Evolutionary conservation across 148 eudicot genomes (phyloP), one percentile per base, ranked within the genome.

Genomic region (Selenicereus undatus): DNA sequence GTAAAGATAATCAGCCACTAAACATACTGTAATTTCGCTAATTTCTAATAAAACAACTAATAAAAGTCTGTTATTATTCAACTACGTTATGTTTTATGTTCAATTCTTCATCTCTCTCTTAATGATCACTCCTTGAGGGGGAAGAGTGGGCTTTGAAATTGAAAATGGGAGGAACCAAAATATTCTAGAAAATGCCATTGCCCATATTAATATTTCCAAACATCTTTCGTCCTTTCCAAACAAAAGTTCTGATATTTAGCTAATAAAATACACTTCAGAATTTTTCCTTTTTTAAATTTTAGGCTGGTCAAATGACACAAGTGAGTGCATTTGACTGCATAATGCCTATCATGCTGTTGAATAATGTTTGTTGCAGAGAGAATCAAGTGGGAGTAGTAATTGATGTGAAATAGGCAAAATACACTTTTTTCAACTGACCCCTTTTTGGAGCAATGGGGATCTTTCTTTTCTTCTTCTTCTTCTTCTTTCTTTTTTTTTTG

Each of bases 301-400:
- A 52, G 5, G n/a, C 35, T 77, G 83, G 86, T 84, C 86, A 84
- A 80, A 80, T 48, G 78, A 21, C 39, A 13, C 58, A 72, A 77
- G 64, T 29, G 50, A 84, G 35, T 80, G 83, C 64, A 35, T 81
- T 84, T 84, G 86, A 84, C 86, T 75, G 52, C 71, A 76, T 58
- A 80, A 76, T 77, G 80, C 80, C 74, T 76, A 69, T 66, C 86
- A 71, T 83, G 71, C 79, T 74, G 82, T 79, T 68, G 73, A 48
- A 75, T 76, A 80, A 64, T 22, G 68, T n/a, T 73, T 80, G 74
- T 30, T 76, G 81, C 78, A 79, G 60, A 52, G 43, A 75, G 76
- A 77, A 58, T 76, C 76, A 76, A 68, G 80, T 76, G 82, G 77
- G 62, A 68, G 73, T 42, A 68, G 68, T 29, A 64, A 48, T 71